These are phyloP conservation scores for Aquanectria penicillioides DNA, from an alignment of 2,329 filamentous ascomycete genomes.

Conservation along the genomic window DNA sequence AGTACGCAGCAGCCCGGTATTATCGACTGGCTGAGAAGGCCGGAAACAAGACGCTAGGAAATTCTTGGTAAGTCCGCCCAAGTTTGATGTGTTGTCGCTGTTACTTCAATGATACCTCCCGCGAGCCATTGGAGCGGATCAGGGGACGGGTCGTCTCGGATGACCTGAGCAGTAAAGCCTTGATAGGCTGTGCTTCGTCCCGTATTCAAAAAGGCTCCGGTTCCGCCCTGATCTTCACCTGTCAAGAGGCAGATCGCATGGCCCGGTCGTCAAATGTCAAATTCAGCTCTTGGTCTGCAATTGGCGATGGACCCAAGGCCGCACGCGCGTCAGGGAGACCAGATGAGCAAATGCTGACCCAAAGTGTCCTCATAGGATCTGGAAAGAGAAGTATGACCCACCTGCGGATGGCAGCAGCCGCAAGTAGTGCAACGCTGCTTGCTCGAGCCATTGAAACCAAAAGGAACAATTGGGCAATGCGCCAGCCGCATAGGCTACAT, in stretches of 20 bases:
- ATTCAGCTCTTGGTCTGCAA: neutral
- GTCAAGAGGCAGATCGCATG: constrained; percentile 4
- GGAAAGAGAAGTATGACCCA: constrained; percentile 93
- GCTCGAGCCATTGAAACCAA: constrained; percentile 22
- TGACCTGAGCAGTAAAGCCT: constrained; percentile 4
- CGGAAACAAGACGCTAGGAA: constrained; percentile 90
- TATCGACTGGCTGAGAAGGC: constrained; percentile 90
- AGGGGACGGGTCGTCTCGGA: constrained; percentile 3
- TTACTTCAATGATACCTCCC: constrained; percentile 22
- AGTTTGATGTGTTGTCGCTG: constrained; percentile 30
- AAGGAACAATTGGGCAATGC: constrained; percentile 14
- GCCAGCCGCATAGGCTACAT: constrained; percentile 3
- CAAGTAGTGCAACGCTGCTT: constrained; percentile 44
- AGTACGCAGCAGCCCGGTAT: constrained; percentile 88
- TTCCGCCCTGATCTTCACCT: neutral
- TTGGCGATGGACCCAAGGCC: neutral
- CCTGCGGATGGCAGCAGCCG: constrained; percentile 52
- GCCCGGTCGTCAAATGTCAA: neutral
- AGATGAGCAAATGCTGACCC: constrained; percentile 28
- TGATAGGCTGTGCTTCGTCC: constrained; percentile 31
- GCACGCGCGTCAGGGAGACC: neutral
- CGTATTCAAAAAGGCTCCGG: neutral
- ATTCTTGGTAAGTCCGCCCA: constrained; percentile 81
- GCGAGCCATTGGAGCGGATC: constrained; percentile 23
- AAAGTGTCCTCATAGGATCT: constrained; percentile 75